A percentile compares a stretch with the other conserved stretches of the same genome.
Conservation (phyloP, 139 green algal species). For the Desmodesmus armatus region DNA sequence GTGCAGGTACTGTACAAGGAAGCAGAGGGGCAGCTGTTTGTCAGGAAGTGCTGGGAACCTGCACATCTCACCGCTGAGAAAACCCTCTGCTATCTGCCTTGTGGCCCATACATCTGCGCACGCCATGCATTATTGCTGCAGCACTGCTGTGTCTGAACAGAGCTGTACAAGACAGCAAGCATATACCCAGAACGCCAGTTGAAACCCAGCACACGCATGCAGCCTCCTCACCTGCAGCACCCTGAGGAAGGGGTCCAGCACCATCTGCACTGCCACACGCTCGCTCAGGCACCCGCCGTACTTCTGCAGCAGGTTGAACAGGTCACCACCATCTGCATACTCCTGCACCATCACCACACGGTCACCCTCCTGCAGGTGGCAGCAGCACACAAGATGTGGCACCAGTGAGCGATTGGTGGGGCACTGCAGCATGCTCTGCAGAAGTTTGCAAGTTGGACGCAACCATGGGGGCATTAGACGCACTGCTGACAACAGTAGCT, state of each 20-base stretch:
- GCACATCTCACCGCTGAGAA: not conserved
- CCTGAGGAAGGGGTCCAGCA: slow-evolving; percentile 70
- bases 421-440: not conserved
- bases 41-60: not conserved
- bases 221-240: slow-evolving; percentile 57
- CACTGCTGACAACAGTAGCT: too few species aligned
- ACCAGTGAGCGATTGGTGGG: too few species aligned
- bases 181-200: not conserved
- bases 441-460: not conserved
- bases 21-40: too few species aligned
- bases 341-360: slow-evolving; percentile 67
- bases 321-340: slow-evolving; percentile 67
- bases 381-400: too few species aligned
- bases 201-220: too few species aligned
- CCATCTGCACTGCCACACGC: slow-evolving; percentile 69
- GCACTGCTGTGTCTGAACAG: too few species aligned
- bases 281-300: slow-evolving; percentile 67
- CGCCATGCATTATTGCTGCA: not conserved
- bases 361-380: slow-evolving; percentile 57
- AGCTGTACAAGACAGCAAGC: too few species aligned
- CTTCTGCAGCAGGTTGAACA: slow-evolving; percentile 70
- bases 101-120: not conserved
- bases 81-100: not conserved
- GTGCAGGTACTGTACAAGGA: slow-evolving; percentile 60
- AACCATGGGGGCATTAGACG: too few species aligned